Evolutionary conservation across 805 yeast species (phyloP), one percentile per base, ranked within the genome.

Genomic region (Schwanniomyces occidentalis): DNA sequence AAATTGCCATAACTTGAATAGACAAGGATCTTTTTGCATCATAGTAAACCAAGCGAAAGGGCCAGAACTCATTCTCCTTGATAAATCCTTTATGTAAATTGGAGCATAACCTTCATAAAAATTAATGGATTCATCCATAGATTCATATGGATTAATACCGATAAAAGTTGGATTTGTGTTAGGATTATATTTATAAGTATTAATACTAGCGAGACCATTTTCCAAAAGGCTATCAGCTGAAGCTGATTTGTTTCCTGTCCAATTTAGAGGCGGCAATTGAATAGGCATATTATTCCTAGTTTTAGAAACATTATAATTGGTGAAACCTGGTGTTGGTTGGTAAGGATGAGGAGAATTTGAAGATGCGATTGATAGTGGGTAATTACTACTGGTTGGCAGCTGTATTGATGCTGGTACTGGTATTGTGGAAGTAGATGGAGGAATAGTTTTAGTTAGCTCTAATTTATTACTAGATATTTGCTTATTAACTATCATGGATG

Each of bases 1-100:
- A 35, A 33, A 43, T 15, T 30, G 16, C 44, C 46, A 44, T 20
- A 28, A 19, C 5, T 18, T 28, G 8, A 12, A 17, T 28, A 53
- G 32, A 1, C 44, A 56, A 3, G 57, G 60, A 52, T 79, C 85
- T 42, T 66, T 75, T 35, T 66, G 64, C 34, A 77, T 52, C 16
- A 73, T 37, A 0, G 82, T 54, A 4, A 71, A 44, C 71, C 78
- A 71, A 1, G 80, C 53, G 22, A 76, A 61, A 0, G 82, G 78
- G 1, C 82, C 84, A 51, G 66, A 71, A 44, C 69, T 68, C 39
- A 65, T 63, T 20, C 70, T 53, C 27, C 76, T 53, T 9, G 49
- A 35, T 3, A 68, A 56, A 31, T 62, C 67, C 17, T 61, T 62
- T 12, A 64, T 41, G 33, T 66, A 54, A 35, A 75, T 59, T 0